Evolutionary conservation across 805 yeast species (phyloP), one percentile per base, ranked within the genome.

Genomic region (Candida boidinii): DNA sequence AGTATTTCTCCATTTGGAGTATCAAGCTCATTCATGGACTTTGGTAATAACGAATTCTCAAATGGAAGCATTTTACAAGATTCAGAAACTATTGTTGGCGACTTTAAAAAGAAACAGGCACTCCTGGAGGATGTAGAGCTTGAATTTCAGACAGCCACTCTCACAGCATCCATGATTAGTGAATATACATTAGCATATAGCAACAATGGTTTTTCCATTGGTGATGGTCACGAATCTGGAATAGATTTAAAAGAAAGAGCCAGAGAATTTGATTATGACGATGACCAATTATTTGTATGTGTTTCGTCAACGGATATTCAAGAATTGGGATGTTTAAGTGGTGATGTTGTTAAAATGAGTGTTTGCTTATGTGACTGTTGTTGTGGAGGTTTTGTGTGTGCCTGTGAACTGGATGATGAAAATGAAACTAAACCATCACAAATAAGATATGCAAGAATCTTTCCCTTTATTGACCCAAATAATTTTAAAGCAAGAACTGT

Each of bases 401-500:
- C 42, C 2, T 44, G 49, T 28, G 36, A 41, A 4, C 25, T 26
- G 4, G 16, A 35, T 4, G 17, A 35, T 5, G 39, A 33, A 17
- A n/a, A 10, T n/a, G 13, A 10, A 7, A n/a, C 7, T 6, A 6
- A 11, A 13, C n/a, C n/a, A 9, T 19, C 15, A 14, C 4, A 16
- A n/a, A 15, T 17, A 25, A 25, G 19, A 19, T 46, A 57, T 12
- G 62, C 76, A 2, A 54, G 70, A 35, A 38, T 80, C 0, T 69
- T 72, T 39, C 68, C 90, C 1, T 69, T 79, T 35, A 65, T 75
- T 2, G 90, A 79, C 39, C 87, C 92, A 13, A 73, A 70, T 45
- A 44, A 48, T 2, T 68, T 64, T 39, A 39, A 53, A 2, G 21
- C 45, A 1, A 64, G 63, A 1, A 46, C 53, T 1, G 40, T 80